phyloP scores from a whole-genome alignment of 371 early-diverging fungal genomes.

The Lichtheimia ornata region DNA sequence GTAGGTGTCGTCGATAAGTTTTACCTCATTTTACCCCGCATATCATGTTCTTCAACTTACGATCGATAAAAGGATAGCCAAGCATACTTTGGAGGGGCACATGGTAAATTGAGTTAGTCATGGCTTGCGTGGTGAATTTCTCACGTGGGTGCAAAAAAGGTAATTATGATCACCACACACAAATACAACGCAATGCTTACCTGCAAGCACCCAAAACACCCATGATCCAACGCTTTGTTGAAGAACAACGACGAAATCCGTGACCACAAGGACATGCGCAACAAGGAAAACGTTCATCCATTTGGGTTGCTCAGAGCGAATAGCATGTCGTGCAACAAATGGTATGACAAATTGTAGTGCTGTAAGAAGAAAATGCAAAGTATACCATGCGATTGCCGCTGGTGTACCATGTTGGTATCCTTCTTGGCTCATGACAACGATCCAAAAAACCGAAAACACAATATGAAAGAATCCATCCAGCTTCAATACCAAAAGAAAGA shows the following conservation, averaged over 20 bases:
- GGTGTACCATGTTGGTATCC: conserved; percentile 28
- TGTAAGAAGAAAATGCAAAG: conserved; percentile 42
- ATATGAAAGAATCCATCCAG: conserved; percentile 52
- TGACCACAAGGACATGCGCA: conserved; percentile 31
- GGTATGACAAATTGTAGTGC: conserved; percentile 37
- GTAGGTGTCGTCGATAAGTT: conserved; percentile 1
- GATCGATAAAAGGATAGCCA: conserved; percentile 44
- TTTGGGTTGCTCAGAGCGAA: conserved; percentile 31
- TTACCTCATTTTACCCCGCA: no score
- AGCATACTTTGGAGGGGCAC: conserved; percentile 31
- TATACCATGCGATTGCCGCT: conserved; percentile 33
- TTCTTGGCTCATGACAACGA: conserved; percentile 48
- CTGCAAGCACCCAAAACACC: conserved; percentile 55
- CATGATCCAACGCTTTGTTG: conserved; percentile 43
- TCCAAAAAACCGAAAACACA: conserved; percentile 46
- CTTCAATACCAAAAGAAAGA: conserved; percentile 40
- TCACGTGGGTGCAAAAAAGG: neutral
- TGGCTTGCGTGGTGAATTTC: neutral
- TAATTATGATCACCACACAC: neutral
- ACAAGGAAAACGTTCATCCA: conserved; percentile 35
- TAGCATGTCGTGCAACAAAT: conserved; percentile 37
- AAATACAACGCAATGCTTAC: conserved; percentile 20
- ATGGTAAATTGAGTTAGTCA: neutral
- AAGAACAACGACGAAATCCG: conserved; percentile 44
- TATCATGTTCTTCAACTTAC: conserved; percentile 23